phyloP scores from a whole-genome alignment of 208 protist species.

The Crithidia bombi region DNA sequence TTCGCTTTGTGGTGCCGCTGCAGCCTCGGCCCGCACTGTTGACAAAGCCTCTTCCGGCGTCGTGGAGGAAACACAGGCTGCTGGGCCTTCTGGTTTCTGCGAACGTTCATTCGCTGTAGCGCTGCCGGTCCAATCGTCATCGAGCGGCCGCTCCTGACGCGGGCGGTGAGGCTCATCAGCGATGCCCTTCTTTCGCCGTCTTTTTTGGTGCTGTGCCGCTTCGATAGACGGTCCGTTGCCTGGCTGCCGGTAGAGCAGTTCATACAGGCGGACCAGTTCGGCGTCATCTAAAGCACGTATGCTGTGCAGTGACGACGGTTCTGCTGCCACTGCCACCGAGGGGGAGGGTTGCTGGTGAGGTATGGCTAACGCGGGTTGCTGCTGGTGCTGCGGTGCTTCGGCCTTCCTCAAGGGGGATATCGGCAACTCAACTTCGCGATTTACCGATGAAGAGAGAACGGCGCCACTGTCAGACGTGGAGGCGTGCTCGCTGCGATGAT shows the following conservation, averaged over 20 bases:
- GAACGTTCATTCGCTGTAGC: too few species aligned
- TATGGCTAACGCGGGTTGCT: slow-evolving; percentile 7
- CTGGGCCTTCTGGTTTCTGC: too few species aligned
- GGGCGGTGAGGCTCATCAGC: not conserved
- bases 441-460: slow-evolving; percentile 10
- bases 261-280: slow-evolving; percentile 11
- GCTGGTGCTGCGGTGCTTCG: not conserved
- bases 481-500: not conserved
- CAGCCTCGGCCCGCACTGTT: too few species aligned
- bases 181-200: not conserved
- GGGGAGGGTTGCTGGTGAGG: not conserved
- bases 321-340: too few species aligned
- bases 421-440: slow-evolving; percentile 35
- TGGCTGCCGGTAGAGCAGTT: slow-evolving; percentile 5
- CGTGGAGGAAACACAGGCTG: too few species aligned
- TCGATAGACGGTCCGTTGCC: not conserved
- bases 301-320: slow-evolving; percentile 7
- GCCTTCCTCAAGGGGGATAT: not conserved
- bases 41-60: too few species aligned
- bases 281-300: slow-evolving; percentile 7
- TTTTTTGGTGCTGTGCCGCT: not conserved
- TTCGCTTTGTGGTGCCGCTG: too few species aligned
- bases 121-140: too few species aligned
- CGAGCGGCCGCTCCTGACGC: too few species aligned
- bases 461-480: not conserved